Base-by-base conservation (phyloP, 1,139 yeast species). In the Yamadazyma oceani region DNA sequence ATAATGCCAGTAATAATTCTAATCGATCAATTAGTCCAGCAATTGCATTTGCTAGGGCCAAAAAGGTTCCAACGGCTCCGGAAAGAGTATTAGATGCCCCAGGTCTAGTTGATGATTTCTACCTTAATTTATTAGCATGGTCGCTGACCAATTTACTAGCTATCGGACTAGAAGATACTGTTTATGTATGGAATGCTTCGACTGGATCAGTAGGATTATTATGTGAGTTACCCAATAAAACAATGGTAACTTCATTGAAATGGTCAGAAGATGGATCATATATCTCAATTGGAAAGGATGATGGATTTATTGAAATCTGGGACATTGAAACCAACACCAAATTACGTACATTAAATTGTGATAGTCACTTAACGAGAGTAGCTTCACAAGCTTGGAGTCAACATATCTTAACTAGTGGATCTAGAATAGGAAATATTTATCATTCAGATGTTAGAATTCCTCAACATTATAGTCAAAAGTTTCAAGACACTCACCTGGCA, bases 21-120 rank as follows among this genome's bases (percentile, higher is more conserved):
- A 46, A 49, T 13, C 39, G 34, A 31, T 47, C 53, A 15, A 48
- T 60, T 38, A 68, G 74, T 39, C 80, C 82, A 0, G 71, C 78
- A 1, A 58, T 62, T 10, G 80, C 77, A 3, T 64, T 69, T 37
- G 82, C 82, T 1, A 66, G 81, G 43, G 71, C 77, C 33, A 71
- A 95, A 48, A 85, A 83, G 51, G 77, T 92, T 31, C 89, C 95
- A 11, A 80, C 88, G 0, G 88, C 89, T 12, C 97, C 98, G 1
- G 96, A 88, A 50, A 75, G 96, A 48, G 96, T 92, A 1, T 71
- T 92, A 34, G 99, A 92, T 64, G 98, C 98, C 0, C 99, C 98
- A 0, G 97, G 96, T 0, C 73, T 90, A 40, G 77, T 85, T 26
- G 97, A 92, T 59, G 98, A 92, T 63, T 94, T 89, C 60, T 92